Percentiles rank a stretch among this genome's conserved stretches.
Evolutionary conservation across 768 basidiomycete genomes (phyloP).

Genomic region (Auriscalpium orientale): DNA sequence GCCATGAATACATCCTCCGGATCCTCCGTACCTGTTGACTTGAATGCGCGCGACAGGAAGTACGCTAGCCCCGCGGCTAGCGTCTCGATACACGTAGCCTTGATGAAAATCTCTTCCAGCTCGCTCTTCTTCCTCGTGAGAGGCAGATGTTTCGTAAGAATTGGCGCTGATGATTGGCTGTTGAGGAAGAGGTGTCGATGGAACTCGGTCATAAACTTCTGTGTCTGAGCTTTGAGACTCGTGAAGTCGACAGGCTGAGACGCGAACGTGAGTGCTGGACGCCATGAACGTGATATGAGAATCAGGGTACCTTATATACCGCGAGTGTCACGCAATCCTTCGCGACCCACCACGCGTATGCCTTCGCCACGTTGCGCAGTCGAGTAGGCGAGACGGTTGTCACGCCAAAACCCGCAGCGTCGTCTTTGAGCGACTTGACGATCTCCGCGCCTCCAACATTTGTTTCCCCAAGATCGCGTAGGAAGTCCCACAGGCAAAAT

Average conservation of each 20-base stretch:
- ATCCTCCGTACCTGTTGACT: constrained; percentile 26
- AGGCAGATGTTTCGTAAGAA: constrained; percentile 35
- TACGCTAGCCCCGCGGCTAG: constrained; percentile 72
- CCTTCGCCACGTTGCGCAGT: constrained; percentile 67
- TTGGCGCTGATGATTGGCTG: constrained; percentile 68
- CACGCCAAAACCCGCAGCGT: constrained; percentile 39
- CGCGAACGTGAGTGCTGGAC: background rate
- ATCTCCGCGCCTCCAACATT: constrained; percentile 75
- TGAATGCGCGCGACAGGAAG: constrained; percentile 48
- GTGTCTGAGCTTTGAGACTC: constrained; percentile 52
- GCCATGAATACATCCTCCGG: constrained; percentile 33
- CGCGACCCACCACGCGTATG: constrained; percentile 90
- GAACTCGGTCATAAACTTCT: constrained; percentile 62
- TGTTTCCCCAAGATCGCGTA: constrained; percentile 83
- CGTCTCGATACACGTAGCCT: constrained; percentile 54
- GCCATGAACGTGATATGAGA: background rate
- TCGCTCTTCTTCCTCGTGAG: constrained; percentile 46
- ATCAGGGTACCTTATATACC: constrained; percentile 66
- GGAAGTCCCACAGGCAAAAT: constrained; percentile 94
- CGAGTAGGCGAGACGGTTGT: constrained; percentile 51
- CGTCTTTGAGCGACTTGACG: constrained; percentile 50
- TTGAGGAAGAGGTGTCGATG: constrained; percentile 63
- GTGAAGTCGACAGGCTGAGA: constrained; percentile 83
- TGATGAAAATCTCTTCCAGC: constrained; percentile 76
- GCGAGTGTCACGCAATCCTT: constrained; percentile 70